phyloP scores from a whole-genome alignment of 441 rosid species.

The Pelargonium australe region DNA sequence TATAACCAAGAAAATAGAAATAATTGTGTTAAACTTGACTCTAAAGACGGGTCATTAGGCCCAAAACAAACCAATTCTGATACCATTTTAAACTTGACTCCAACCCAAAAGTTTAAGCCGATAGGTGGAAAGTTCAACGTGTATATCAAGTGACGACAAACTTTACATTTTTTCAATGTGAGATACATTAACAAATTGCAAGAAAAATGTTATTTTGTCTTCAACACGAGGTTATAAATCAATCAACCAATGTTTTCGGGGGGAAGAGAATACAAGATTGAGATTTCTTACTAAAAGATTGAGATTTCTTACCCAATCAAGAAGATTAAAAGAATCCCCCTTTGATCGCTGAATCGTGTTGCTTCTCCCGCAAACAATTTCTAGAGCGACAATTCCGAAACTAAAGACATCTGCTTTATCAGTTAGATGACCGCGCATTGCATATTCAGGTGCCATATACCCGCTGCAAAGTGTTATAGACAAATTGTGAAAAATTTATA shows the following conservation, averaged over 20 bases:
- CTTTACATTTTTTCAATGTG: no score
- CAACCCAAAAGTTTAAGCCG: no score
- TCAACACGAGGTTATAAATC: no score
- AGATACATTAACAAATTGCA: neutral
- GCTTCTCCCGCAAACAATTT: conserved; percentile 6
- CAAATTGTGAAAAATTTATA: neutral
- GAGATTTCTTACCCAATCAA: conserved; percentile 34
- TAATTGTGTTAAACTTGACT: no score
- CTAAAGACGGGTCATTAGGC: no score
- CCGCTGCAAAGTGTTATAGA: conserved; percentile 27
- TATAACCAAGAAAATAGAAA: conserved; percentile 8
- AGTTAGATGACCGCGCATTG: conserved; percentile 41
- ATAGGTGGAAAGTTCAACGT: no score
- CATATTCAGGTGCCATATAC: conserved; percentile 50
- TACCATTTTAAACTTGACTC: no score
- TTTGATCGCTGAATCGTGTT: conserved; percentile 24
- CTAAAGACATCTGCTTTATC: conserved; percentile 45
- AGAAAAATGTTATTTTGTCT: neutral
- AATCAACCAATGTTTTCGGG: no score
- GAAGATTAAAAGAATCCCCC: conserved; percentile 29
- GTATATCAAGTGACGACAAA: no score
- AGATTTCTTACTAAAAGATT: no score
- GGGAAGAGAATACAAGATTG: no score
- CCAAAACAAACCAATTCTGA: no score
- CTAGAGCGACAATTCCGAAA: conserved; percentile 22